Percentiles rank a stretch among this genome's conserved stretches.
Conservation (phyloP, 768 basidiomycete genomes). For the Hypholoma sublateritium region DNA sequence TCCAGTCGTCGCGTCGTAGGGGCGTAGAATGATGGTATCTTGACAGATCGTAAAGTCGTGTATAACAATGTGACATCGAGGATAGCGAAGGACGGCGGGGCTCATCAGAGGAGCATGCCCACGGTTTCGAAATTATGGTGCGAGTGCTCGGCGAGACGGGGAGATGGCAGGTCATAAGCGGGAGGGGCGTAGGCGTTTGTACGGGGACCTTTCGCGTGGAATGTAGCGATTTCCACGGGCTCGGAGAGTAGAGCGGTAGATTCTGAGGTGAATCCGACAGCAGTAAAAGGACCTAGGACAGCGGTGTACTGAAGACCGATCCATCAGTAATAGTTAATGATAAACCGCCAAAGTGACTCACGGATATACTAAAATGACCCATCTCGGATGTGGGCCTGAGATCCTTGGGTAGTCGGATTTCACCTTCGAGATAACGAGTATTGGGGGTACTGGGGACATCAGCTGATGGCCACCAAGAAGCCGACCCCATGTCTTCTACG, state of each 20-base stretch:
- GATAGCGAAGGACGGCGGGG: neutral
- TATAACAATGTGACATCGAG: neutral
- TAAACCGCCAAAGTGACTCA: constrained; percentile 25
- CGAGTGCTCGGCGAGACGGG: constrained; percentile 29
- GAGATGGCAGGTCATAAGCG: constrained; percentile 38
- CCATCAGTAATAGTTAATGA: neutral
- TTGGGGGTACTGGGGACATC: constrained; percentile 27
- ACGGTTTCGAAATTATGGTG: constrained; percentile 10
- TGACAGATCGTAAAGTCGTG: constrained; percentile 7
- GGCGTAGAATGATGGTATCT: constrained; percentile 5
- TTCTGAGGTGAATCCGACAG: constrained; percentile 37
- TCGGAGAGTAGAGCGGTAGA: constrained; percentile 41
- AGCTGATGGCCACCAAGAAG: constrained; percentile 48
- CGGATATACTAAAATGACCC: constrained; percentile 51
- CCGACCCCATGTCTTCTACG: constrained; percentile 42
- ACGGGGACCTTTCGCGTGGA: constrained; percentile 49
- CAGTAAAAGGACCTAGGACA: constrained; percentile 45
- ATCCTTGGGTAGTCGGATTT: constrained; percentile 51
- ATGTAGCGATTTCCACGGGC: constrained; percentile 53
- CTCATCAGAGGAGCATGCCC: neutral
- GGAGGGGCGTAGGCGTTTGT: constrained; percentile 51
- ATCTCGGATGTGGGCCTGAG: constrained; percentile 49
- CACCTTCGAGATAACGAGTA: constrained; percentile 48
- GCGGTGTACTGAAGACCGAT: constrained; percentile 43
- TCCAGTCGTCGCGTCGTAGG: constrained; percentile 16